phyloP scores from a whole-genome alignment of 148 eudicot species.

The Rhododendron griersonianum region DNA sequence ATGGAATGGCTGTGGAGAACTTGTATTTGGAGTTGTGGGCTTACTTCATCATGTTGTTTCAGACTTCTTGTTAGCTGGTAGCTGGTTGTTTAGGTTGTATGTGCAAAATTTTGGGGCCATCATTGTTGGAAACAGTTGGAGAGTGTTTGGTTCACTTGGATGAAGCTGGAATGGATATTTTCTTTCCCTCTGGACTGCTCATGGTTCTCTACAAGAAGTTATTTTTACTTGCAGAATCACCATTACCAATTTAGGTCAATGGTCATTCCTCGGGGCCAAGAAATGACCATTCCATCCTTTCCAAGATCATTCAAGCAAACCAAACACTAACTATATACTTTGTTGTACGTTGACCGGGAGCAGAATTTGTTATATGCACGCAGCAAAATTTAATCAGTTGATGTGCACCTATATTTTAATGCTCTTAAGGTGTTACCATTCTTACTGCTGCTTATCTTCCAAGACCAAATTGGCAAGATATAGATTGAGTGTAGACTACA shows the following conservation, averaged over 20 bases:
- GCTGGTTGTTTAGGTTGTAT: neutral
- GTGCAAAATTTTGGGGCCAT: neutral
- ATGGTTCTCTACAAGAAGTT: neutral
- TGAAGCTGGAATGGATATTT: neutral
- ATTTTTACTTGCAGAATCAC: neutral
- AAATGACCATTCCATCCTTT: neutral
- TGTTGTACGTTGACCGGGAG: neutral
- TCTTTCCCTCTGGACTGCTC: neutral
- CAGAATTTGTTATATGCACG: neutral
- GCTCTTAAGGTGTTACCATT: neutral
- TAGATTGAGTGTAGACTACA: conserved; percentile 2
- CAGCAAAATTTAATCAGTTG: neutral
- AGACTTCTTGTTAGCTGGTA: neutral
- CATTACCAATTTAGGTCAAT: neutral
- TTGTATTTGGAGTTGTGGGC: neutral
- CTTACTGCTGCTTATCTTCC: neutral
- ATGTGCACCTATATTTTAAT: neutral
- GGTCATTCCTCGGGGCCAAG: neutral
- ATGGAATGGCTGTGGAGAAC: neutral
- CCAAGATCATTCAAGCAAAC: neutral
- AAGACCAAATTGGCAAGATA: neutral
- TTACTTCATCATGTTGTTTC: neutral
- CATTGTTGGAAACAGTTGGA: neutral
- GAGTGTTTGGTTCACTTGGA: neutral
- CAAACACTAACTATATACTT: neutral